Evolutionary conservation across 495 filamentous ascomycete species (phyloP), one percentile per base, ranked within the genome.

Genomic region (Aspergillus egyptiacus): DNA sequence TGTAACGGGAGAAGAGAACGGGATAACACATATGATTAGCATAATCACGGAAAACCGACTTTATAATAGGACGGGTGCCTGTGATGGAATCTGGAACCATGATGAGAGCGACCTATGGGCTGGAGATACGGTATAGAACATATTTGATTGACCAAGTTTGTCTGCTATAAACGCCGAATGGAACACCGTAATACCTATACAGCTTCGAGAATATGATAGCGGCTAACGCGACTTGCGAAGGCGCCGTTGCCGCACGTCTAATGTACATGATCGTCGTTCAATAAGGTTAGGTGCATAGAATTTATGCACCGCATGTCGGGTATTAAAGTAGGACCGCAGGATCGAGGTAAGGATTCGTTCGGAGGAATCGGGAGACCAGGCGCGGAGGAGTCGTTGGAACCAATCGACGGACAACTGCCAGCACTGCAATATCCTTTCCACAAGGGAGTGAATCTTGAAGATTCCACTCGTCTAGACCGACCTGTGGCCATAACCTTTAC

Each of bases 81-180:
- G 36, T 14, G 23, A 18, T 11, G 31, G n/a, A 35, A 46, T 46
- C 28, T 35, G 32, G 19, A 6, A 25, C 7, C 11, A 14, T 38
- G 24, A 25, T 28, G 17, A 51, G 19, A 23, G 37, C 10, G 15
- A 22, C 25, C 33, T 31, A 38, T 51, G 22, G 23, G 30, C 17
- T 20, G 27, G 20, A 40, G 38, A 25, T 53, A 40, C 46, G 43
- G 44, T 50, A 54, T 54, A 50, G 35, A 39, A 46, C 51, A 60
- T 35, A 44, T 53, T n/a, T 54, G 51, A 59, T 59, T 59, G 52
- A 60, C 55, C 57, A 44, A 57, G 47, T 47, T 37, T 60, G 54
- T 57, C 48, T 60, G 52, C 54, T 56, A 41, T 52, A 54, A 63
- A 63, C 57, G 57, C 60, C 57, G 38, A 61, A 56, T 47, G 50